Evolutionary conservation across 2,329 filamentous ascomycete species (phyloP).

Genomic region (Zalaria sp.): DNA sequence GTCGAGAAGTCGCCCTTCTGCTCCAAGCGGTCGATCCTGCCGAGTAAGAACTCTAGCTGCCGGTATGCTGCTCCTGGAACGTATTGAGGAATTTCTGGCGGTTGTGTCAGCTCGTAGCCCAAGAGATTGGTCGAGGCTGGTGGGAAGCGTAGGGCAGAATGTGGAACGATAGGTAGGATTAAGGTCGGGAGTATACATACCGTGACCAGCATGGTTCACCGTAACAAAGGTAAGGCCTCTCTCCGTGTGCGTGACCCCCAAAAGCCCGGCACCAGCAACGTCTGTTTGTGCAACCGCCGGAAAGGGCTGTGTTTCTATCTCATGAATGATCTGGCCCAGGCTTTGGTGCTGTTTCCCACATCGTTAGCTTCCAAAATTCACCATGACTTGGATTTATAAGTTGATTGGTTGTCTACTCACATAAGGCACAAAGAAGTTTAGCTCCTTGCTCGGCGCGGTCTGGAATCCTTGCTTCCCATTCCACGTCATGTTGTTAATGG

Average conservation of each 20-base stretch:
- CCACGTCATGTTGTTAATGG: slow-evolving; percentile 18
- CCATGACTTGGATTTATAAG: no score
- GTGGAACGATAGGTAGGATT: no score
- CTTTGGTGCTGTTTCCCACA: neutral
- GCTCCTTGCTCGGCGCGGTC: slow-evolving; percentile 6
- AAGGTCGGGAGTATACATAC: neutral
- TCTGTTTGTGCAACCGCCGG: slow-evolving; percentile 1
- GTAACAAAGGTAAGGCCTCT: slow-evolving; percentile 14
- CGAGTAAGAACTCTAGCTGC: slow-evolving; percentile 62
- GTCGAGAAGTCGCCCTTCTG: slow-evolving; percentile 21
- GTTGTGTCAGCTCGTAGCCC: no score
- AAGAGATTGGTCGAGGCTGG: no score
- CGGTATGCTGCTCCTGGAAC: slow-evolving; percentile 44
- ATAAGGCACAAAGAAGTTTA: slow-evolving; percentile 13
- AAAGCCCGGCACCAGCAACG: slow-evolving; percentile 11
- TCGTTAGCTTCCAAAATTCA: no score
- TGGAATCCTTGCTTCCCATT: slow-evolving; percentile 16
- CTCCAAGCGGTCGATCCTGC: slow-evolving; percentile 46
- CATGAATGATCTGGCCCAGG: slow-evolving; percentile 6
- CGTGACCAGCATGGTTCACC: slow-evolving; percentile 14
- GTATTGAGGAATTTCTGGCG: neutral
- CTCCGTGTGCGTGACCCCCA: slow-evolving; percentile 13
- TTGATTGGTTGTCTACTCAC: no score
- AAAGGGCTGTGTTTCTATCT: slow-evolving; percentile 7
- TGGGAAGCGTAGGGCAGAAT: no score